A percentile compares a stretch with the other conserved stretches of the same genome.
phyloP scores from a whole-genome alignment of 2,329 filamentous ascomycete species.

The Microsporum audouinii region DNA sequence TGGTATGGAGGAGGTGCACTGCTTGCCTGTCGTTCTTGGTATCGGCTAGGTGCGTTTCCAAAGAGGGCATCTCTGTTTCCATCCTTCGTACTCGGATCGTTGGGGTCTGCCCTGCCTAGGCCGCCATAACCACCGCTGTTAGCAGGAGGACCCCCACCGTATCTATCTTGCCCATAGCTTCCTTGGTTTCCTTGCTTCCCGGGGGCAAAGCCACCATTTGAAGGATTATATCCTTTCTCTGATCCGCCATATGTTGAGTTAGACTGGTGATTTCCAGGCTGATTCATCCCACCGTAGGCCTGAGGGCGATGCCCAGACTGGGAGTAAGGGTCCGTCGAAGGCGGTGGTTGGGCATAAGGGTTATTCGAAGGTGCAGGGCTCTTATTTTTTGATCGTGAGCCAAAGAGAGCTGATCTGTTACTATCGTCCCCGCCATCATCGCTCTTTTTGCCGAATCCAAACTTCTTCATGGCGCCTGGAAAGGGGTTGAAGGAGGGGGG shows the following conservation, averaged over 20 bases:
- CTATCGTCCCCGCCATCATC: slow-evolving; percentile 42
- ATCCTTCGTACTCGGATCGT: slow-evolving; percentile 41
- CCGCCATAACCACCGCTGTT: slow-evolving; percentile 44
- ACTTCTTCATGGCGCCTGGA: slow-evolving; percentile 16
- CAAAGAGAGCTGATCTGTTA: slow-evolving; percentile 49
- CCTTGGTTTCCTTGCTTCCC: slow-evolving; percentile 35
- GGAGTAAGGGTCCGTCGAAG: slow-evolving; percentile 44
- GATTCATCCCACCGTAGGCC: slow-evolving; percentile 7
- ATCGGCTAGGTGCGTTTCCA: slow-evolving; percentile 43
- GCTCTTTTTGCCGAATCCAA: slow-evolving; percentile 43
- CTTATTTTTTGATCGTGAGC: slow-evolving; percentile 45
- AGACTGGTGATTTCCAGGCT: slow-evolving; percentile 1
- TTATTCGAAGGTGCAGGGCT: slow-evolving; percentile 39
- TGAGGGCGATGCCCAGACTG: slow-evolving; percentile 24
- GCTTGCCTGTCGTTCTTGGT: slow-evolving; percentile 33
- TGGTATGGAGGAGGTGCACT: slow-evolving; percentile 10
- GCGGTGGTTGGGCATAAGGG: slow-evolving; percentile 45
- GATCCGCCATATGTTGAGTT: slow-evolving; percentile 6
- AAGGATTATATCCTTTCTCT: slow-evolving; percentile 13
- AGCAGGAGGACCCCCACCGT: slow-evolving; percentile 35
- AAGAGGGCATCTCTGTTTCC: slow-evolving; percentile 48
- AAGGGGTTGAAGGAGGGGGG: not conserved
- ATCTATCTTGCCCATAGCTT: slow-evolving; percentile 44
- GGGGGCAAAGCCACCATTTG: slow-evolving; percentile 28
- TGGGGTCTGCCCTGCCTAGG: slow-evolving; percentile 40